Base-by-base conservation (phyloP, 106 monocot genomes). In the Allium cepa region DNA sequence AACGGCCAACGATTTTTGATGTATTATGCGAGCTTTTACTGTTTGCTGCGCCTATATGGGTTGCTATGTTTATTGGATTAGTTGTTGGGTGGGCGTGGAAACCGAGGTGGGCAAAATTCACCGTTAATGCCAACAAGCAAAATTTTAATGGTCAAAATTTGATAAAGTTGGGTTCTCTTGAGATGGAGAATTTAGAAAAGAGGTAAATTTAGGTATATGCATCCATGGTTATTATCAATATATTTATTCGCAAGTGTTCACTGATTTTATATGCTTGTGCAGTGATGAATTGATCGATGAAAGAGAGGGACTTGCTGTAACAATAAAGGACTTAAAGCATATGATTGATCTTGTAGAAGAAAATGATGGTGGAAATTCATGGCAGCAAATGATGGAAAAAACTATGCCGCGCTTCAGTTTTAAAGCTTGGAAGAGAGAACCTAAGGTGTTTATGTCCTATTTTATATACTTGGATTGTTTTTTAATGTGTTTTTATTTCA, bases 301-400 rank as follows among this genome's bases (percentile, higher is more conserved):
- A 22, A 70, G 61, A 17, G 77, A 66, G 50, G 57, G 62, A 51
- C 73, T 85, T 73, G 78, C 84, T 0, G 84, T 94, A 53, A 74
- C 69, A 8, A 50, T 11, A 47, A 82, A 75, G 46, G 94, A 94
- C 75, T 79, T 90, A 17, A 62, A 73, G 66, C 79, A 85, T 71
- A 73, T 94, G 7, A 72, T 49, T 26, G 63, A 74, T 51, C 77
- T 94, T 26, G 90, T 87, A 7, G 90, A 90, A 57, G 84, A 57
- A 59, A 85, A 68, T 8, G 90, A 94, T 53, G 84, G 86, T 5
- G 94, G 94, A 7, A 82, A 79, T 11, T 60, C 64, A n/a, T 90
- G 94, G 94, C 75, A 65, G 9, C 82, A 78, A n/a, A 90, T 94
- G 94, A 94, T 94, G 94, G 87, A 90, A 10, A 74, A 73, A 61